phyloP scores from a whole-genome alignment of 768 basidiomycete genomes.

The Solioccasus polychromus region DNA sequence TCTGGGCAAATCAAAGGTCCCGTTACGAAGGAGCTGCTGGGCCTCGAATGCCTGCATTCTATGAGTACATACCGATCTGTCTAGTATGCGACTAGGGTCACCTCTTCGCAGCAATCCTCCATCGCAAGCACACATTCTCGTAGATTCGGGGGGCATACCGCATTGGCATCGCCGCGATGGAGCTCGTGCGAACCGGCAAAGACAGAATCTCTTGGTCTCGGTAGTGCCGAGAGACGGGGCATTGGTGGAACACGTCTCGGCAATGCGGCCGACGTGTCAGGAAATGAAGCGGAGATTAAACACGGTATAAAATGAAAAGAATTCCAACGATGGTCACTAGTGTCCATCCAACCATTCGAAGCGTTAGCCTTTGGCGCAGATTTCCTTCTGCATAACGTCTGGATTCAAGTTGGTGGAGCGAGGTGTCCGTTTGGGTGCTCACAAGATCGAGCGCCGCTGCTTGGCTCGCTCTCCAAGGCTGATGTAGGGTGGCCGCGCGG shows the following conservation, averaged over 20 bases:
- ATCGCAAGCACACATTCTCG: constrained; percentile 74
- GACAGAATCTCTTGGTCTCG: constrained; percentile 58
- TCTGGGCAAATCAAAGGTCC: constrained; percentile 68
- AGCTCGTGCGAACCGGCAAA: constrained; percentile 65
- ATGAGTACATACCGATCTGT: constrained; percentile 3
- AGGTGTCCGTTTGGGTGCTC: constrained; percentile 61
- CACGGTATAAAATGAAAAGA: constrained; percentile 19
- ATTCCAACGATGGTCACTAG: constrained; percentile 25
- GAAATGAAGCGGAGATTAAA: too few relatives aligned
- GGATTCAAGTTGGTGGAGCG: constrained; percentile 77
- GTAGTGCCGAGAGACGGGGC: constrained; percentile 50
- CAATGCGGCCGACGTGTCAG: too few relatives aligned
- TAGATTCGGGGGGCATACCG: constrained; percentile 67
- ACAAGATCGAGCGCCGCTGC: constrained; percentile 43
- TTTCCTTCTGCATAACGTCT: constrained; percentile 57
- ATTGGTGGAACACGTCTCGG: constrained; percentile 26
- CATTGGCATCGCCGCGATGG: constrained; percentile 62
- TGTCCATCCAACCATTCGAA: constrained; percentile 69
- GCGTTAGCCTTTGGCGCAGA: constrained; percentile 52
- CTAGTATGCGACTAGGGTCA: constrained; percentile 20
- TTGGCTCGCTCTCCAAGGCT: constrained; percentile 42
- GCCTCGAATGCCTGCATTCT: constrained; percentile 58
- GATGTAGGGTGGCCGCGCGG: constrained; percentile 45
- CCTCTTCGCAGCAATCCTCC: constrained; percentile 83
- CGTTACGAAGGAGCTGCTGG: constrained; percentile 64